Evolutionary conservation across 768 basidiomycete species (phyloP), one percentile per base, ranked within the genome.

Genomic region (Leccinum uliginosum): DNA sequence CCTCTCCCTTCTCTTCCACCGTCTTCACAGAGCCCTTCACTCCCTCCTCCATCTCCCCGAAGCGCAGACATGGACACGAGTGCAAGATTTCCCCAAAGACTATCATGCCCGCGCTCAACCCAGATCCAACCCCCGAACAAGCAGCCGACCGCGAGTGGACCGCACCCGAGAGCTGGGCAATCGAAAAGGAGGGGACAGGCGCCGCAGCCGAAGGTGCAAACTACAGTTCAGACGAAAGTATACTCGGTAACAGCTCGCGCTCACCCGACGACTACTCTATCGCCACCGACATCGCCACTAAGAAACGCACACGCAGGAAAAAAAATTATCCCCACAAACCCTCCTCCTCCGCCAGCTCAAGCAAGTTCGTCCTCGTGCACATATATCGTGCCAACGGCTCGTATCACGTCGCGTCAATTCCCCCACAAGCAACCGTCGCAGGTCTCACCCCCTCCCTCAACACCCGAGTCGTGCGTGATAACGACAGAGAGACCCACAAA

Each of bases 91-190:
- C 83, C 2, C 84, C 84, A 1, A 85, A 80, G 65, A 78, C 78
- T 2, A 59, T 56, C 50, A 43, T 58, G 4, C 53, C 40, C 8
- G 45, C 61, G 5, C 55, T 55, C 23, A 50, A 67, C 32, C 51
- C 54, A 29, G 59, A 55, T 26, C 46, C 29, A 3, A 57, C 56
- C n/a, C 24, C 14, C 9, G 59, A 51, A n/a, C 54, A 58, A 8
- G 26, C 64, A 53, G 69, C 50, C 60, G 74, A 60, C 65, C 75
- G 11, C 34, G 68, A 71, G 21, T 92, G 90, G 90, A 80, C 71
- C 3, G 75, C 90, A 6, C 90, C 90, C 1, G 82, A 91, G 65
- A 89, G 87, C 54, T 91, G 90, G 89, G 85, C 78, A 1, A 85
- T 89, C 14, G 80, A 81, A 48, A 78, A 76, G 51, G 78, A 78